Conservation (phyloP, 305 asterid species). For the Fraxinus platypoda region DNA sequence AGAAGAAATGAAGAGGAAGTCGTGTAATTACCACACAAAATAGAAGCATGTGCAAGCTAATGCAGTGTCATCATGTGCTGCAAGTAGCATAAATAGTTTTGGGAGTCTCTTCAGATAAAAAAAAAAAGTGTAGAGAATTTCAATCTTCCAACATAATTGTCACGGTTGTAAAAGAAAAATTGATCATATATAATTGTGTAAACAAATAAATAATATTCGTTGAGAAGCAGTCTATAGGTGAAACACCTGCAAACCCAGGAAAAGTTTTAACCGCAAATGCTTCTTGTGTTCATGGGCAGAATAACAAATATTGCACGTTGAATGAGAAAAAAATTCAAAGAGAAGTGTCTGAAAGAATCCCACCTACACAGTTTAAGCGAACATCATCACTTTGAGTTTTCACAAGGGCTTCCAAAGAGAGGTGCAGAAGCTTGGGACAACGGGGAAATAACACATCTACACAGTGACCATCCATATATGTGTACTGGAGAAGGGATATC, state of each 20-base stretch:
- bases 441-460: constrained; percentile 44
- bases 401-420: constrained; percentile 73
- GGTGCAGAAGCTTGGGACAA: constrained; percentile 60
- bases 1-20: not conserved
- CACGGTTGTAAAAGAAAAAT: constrained; percentile 4
- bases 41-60: constrained; percentile 17
- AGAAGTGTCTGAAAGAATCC: constrained; percentile 25
- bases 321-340: constrained; percentile 13
- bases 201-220: not conserved
- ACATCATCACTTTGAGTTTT: constrained; percentile 89
- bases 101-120: not conserved
- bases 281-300: constrained; percentile 6
- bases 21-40: constrained; percentile 12
- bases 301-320: not conserved
- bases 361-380: constrained; percentile 83
- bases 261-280: not conserved
- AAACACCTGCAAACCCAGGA: not conserved
- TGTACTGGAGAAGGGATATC: constrained; percentile 51
- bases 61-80: constrained; percentile 6
- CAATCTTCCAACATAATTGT: not conserved
- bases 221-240: not conserved
- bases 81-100: not conserved
- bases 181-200: not conserved
- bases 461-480: constrained; percentile 43
- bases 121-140: constrained; percentile 4